These are phyloP conservation scores for Phaffia tasmanica DNA, from an alignment of 768 basidiomycete species.

Conservation along the genomic window DNA sequence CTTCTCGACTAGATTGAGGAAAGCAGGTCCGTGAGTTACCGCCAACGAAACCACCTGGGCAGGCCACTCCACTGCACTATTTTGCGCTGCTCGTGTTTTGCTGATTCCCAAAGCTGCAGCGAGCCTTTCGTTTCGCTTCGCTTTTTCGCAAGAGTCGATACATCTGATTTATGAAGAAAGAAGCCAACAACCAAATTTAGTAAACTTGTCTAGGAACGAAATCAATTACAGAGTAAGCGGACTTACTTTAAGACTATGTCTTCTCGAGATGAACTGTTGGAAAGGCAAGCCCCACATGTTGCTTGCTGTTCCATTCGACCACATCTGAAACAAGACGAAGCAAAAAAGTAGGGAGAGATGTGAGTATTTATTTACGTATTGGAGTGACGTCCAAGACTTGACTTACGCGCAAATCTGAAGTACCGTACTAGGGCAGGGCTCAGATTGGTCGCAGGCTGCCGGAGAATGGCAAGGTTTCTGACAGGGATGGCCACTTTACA, in stretches of 20 bases:
- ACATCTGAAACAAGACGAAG: slow-evolving; percentile 62
- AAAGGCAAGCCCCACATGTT: slow-evolving; percentile 53
- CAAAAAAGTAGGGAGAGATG: slow-evolving; percentile 3
- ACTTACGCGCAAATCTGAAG: neutral
- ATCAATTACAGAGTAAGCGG: neutral
- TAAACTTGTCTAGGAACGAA: neutral
- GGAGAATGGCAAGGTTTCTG: slow-evolving; percentile 77
- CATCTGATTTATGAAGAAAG: slow-evolving; percentile 34
- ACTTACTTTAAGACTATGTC: slow-evolving; percentile 48
- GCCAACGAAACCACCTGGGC: slow-evolving; percentile 57
- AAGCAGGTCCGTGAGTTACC: slow-evolving; percentile 49
- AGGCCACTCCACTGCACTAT: slow-evolving; percentile 42
- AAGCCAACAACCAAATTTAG: no score
- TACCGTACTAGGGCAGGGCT: slow-evolving; percentile 52
- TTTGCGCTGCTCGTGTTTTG: slow-evolving; percentile 37
- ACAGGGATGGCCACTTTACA: slow-evolving; percentile 53
- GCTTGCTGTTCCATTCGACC: slow-evolving; percentile 65
- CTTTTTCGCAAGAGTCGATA: slow-evolving; percentile 66
- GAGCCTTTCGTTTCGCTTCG: slow-evolving; percentile 72
- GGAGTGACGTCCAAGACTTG: neutral
- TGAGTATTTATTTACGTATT: slow-evolving; percentile 27
- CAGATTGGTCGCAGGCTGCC: slow-evolving; percentile 63
- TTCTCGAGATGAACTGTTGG: slow-evolving; percentile 44
- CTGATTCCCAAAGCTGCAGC: slow-evolving; percentile 88
- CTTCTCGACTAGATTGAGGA: slow-evolving; percentile 63